Evolutionary conservation across 495 filamentous ascomycete genomes (phyloP).

Genomic region (Xylaria curta): DNA sequence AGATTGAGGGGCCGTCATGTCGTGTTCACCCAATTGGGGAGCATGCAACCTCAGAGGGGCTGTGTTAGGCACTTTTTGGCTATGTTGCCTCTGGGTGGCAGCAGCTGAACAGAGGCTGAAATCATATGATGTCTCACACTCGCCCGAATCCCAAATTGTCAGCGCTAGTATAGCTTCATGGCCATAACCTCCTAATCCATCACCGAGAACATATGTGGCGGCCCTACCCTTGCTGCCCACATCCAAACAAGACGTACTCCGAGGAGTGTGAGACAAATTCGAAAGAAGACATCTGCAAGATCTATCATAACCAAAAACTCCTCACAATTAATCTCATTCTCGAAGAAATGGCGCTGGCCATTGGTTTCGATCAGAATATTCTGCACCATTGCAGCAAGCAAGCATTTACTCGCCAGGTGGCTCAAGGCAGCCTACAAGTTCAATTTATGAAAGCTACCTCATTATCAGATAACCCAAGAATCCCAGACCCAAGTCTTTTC

Average conservation of each 20-base stretch:
- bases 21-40: neutral
- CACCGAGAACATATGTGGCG: neutral
- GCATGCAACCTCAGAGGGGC: neutral
- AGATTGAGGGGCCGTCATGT: neutral
- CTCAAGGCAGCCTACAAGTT: neutral
- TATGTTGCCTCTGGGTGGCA: neutral
- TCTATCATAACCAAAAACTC: neutral
- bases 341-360: neutral
- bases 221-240: neutral
- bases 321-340: neutral
- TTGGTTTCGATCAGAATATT: neutral
- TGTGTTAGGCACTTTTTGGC: slow-evolving; percentile 2
- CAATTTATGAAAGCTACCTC: neutral
- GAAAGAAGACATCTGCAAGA: neutral
- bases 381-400: neutral
- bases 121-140: slow-evolving; percentile 4
- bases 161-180: neutral
- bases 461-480: neutral
- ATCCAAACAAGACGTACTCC: neutral
- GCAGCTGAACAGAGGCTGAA: slow-evolving; percentile 2
- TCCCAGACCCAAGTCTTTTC: neutral
- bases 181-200: neutral
- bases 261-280: neutral
- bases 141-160: neutral
- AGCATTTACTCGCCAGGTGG: neutral